Percentiles rank a stretch among this genome's conserved stretches.
Evolutionary conservation across 495 filamentous ascomycete genomes (phyloP).

Genomic region (Xylaria palmicola): DNA sequence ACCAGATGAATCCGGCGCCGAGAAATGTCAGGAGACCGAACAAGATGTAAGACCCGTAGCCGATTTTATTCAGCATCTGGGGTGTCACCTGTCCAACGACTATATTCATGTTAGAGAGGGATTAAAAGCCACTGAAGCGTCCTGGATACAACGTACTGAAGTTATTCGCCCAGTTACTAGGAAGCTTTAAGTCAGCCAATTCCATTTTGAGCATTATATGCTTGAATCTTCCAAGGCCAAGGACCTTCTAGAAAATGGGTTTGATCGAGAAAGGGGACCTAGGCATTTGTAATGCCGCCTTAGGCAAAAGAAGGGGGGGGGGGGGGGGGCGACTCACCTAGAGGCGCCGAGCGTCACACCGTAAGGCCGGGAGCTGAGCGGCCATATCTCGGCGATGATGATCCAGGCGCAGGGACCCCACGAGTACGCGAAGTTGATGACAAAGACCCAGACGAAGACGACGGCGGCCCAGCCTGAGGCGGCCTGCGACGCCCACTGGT

Average conservation of each 20-base stretch:
- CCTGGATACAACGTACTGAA: slow-evolving; percentile 21
- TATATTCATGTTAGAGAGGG: not conserved
- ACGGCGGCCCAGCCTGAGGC: slow-evolving; percentile 76
- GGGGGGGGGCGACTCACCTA: slow-evolving; percentile 4
- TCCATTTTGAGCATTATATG: not conserved
- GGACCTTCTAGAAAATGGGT: not conserved
- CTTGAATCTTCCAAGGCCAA: not conserved
- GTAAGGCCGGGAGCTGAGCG: slow-evolving; percentile 68
- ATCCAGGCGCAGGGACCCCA: slow-evolving; percentile 75
- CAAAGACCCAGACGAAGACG: slow-evolving; percentile 80
- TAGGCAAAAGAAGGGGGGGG: not conserved
- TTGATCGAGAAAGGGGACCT: no score
- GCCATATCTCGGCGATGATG: slow-evolving; percentile 74
- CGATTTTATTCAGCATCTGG: slow-evolving; percentile 67
- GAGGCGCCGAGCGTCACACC: slow-evolving; percentile 70
- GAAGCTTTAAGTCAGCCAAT: not conserved
- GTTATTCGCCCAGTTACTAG: slow-evolving; percentile 57
- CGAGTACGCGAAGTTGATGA: slow-evolving; percentile 76
- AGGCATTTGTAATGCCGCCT: no score
- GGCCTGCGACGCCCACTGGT: slow-evolving; percentile 56
- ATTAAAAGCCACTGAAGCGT: slow-evolving; percentile 3
- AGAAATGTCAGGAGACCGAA: slow-evolving; percentile 71
- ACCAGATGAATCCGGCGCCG: slow-evolving; percentile 70
- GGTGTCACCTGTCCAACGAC: slow-evolving; percentile 73
- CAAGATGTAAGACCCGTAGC: slow-evolving; percentile 77